Conservation (phyloP, 345 rosid genomes). For the Corymbia maculata region DNA sequence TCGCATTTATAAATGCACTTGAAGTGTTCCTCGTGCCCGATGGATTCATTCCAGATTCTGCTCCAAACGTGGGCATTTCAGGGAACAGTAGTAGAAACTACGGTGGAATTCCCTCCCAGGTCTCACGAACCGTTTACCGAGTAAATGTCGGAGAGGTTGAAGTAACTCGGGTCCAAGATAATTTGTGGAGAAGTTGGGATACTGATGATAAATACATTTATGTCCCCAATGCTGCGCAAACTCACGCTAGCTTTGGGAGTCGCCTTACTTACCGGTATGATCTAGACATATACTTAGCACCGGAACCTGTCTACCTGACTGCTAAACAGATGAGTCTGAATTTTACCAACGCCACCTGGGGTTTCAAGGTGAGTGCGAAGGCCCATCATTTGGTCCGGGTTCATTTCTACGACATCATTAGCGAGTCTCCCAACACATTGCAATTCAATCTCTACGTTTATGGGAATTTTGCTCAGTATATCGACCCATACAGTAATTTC, state of each 20-base stretch:
- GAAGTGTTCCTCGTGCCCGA: slow-evolving; percentile 38
- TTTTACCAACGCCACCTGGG: slow-evolving; percentile 31
- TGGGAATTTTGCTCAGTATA: background rate
- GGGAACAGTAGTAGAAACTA: background rate
- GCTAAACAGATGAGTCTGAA: slow-evolving; percentile 14
- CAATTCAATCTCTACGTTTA: slow-evolving; percentile 29
- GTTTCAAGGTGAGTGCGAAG: slow-evolving; percentile 24
- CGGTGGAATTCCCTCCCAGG: slow-evolving; percentile 2
- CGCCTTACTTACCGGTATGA: background rate
- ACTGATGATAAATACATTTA: slow-evolving; percentile 15
- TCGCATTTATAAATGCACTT: slow-evolving; percentile 58
- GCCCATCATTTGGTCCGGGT: slow-evolving; percentile 29
- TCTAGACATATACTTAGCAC: background rate
- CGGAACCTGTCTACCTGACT: slow-evolving; percentile 29
- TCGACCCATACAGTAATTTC: slow-evolving; percentile 2
- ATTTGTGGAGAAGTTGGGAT: slow-evolving; percentile 31
- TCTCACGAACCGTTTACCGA: slow-evolving; percentile 19
- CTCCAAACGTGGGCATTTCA: background rate
- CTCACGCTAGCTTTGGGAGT: accelerated
- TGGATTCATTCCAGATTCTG: slow-evolving; percentile 5
- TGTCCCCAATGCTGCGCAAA: background rate
- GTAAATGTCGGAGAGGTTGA: slow-evolving; percentile 33
- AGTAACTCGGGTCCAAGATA: slow-evolving; percentile 16
- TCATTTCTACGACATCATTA: slow-evolving; percentile 46
- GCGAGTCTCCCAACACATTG: background rate